Conservation (phyloP, 2,329 filamentous ascomycete species). For the Xylaria sp. region DNA sequence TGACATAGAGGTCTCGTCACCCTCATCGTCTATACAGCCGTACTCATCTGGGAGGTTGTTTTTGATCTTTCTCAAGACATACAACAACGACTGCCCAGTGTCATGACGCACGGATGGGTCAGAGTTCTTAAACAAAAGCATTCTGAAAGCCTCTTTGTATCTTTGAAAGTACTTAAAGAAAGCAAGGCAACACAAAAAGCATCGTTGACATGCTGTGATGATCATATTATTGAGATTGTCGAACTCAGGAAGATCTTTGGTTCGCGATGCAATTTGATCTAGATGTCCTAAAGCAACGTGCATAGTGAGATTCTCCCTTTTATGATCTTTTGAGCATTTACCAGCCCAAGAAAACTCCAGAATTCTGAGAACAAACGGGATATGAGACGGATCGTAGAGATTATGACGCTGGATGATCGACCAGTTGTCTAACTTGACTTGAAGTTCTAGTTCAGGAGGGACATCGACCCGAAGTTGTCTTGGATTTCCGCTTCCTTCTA, state of each 20-base stretch:
- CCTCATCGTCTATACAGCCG: conserved; percentile 46
- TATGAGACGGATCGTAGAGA: conserved; percentile 78
- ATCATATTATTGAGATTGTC: conserved; percentile 63
- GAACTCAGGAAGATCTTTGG: conserved; percentile 75
- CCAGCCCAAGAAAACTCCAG: conserved; percentile 66
- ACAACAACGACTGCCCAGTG: conserved; percentile 62
- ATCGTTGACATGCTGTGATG: conserved; percentile 60
- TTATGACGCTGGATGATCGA: conserved; percentile 79
- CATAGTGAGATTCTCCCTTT: conserved; percentile 62
- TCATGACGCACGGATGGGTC: conserved; percentile 66
- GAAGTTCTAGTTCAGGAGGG: conserved; percentile 60
- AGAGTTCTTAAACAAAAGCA: conserved; percentile 71
- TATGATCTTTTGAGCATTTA: conserved; percentile 62
- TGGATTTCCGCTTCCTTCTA: conserved; percentile 52
- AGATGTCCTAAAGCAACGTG: conserved; percentile 71
- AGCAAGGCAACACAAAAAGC: conserved; percentile 66
- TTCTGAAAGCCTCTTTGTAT: conserved; percentile 68
- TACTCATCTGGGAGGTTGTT: conserved; percentile 60
- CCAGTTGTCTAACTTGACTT: conserved; percentile 79
- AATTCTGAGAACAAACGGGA: conserved; percentile 72
- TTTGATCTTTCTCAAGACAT: conserved; percentile 65
- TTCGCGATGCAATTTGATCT: conserved; percentile 78
- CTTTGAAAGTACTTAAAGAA: conserved; percentile 70
- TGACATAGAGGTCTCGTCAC: conserved; percentile 39
- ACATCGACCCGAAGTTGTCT: conserved; percentile 60